Conservation (phyloP, 768 basidiomycete species). For the Collybia sordida region DNA sequence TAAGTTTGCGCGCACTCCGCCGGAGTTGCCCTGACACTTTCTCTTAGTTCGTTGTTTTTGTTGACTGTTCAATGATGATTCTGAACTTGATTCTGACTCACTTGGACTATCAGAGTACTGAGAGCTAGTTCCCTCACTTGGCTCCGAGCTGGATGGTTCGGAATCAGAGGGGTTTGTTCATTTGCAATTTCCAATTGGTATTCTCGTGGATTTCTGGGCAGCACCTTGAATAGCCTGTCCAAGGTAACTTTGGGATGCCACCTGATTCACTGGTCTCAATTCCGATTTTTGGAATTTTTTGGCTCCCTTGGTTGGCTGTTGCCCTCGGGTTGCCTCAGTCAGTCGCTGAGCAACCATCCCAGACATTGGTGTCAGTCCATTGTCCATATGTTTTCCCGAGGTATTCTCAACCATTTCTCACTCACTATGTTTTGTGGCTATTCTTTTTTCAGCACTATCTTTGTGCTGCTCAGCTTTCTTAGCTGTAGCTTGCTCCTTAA, state of each 20-base stretch:
- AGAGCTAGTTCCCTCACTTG: neutral
- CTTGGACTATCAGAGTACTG: neutral
- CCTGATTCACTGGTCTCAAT: no score
- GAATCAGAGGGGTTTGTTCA: neutral
- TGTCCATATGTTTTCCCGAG: neutral
- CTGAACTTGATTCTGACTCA: neutral
- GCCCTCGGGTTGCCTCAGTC: neutral
- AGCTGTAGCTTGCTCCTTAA: neutral
- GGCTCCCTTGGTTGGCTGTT: neutral
- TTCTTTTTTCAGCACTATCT: neutral
- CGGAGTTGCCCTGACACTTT: no score
- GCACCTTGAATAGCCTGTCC: neutral
- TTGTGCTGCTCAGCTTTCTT: neutral
- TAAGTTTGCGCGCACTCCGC: no score
- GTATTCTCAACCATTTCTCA: neutral
- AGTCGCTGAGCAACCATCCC: neutral
- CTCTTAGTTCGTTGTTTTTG: neutral
- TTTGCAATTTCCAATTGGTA: neutral
- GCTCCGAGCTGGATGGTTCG: neutral
- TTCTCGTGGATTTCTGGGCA: neutral
- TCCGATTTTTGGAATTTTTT: no score
- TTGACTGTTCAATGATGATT: neutral
- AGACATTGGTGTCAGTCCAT: neutral
- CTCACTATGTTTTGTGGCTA: neutral
- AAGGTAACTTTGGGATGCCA: no score